Evolutionary conservation across 2,329 filamentous ascomycete genomes (phyloP).

Genomic region (Cadophora sp.): DNA sequence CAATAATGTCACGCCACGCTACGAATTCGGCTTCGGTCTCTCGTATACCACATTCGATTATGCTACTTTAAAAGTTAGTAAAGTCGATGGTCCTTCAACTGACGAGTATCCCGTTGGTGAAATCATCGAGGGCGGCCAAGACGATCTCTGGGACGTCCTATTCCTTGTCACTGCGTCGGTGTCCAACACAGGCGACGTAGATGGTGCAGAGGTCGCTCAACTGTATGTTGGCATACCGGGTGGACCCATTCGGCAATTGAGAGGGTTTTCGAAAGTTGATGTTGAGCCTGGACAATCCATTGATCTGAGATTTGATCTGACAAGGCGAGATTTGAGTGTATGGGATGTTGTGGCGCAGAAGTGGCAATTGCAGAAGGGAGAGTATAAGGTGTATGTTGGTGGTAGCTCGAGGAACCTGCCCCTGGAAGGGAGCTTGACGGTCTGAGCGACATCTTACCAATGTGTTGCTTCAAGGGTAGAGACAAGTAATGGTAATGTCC

Average conservation of each 20-base stretch:
- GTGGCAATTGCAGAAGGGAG: conserved; percentile 55
- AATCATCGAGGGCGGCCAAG: conserved; percentile 59
- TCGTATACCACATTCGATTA: conserved; percentile 62
- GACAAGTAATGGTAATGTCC: background rate
- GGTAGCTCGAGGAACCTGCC: conserved; percentile 32
- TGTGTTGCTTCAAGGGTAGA: background rate
- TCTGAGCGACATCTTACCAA: background rate
- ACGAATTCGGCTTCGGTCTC: conserved; percentile 54
- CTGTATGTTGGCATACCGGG: conserved; percentile 43
- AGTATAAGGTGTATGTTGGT: conserved; percentile 36
- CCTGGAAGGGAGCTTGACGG: conserved; percentile 15
- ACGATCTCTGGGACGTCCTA: conserved; percentile 60
- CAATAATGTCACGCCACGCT: conserved; percentile 44
- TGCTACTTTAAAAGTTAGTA: conserved; percentile 47
- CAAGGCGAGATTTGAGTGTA: conserved; percentile 65
- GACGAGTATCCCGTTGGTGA: conserved; percentile 51
- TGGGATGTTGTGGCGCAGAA: conserved; percentile 67
- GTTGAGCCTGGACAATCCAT: conserved; percentile 54
- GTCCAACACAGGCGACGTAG: conserved; percentile 56
- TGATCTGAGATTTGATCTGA: conserved; percentile 58
- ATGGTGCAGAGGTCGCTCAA: conserved; percentile 44
- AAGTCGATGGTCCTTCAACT: conserved; percentile 50
- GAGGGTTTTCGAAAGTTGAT: conserved; percentile 66
- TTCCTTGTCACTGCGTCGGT: conserved; percentile 56
- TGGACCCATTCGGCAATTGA: conserved; percentile 63